Evolutionary conservation across 805 yeast genomes (phyloP).

Genomic region (Yarrowia keelungensis): DNA sequence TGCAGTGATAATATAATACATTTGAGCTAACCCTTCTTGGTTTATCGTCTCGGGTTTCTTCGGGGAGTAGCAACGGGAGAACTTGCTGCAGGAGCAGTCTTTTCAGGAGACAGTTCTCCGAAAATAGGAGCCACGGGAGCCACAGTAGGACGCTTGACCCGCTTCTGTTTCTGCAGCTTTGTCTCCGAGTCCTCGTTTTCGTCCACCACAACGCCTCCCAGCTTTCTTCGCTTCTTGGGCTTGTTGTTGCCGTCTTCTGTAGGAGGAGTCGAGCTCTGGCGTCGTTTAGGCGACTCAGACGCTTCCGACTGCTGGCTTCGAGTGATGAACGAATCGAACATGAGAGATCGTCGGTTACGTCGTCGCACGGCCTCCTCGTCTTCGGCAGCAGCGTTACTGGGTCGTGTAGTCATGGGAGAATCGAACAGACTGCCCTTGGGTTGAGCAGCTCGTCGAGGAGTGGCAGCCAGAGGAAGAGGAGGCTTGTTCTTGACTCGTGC

Average conservation of each 20-base stretch:
- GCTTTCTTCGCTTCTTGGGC: conserved; percentile 36
- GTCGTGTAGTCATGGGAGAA: conserved; percentile 2
- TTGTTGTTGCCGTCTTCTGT: conserved; percentile 25
- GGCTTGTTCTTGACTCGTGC: conserved; percentile 28
- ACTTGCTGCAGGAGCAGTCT: neutral
- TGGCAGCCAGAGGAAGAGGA: conserved; percentile 31
- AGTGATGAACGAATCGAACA: conserved; percentile 33
- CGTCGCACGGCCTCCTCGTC: conserved; percentile 20
- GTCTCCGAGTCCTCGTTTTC: conserved; percentile 21
- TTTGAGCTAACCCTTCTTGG: neutral
- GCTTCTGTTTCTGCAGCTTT: conserved; percentile 26
- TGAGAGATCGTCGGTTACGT: conserved; percentile 25
- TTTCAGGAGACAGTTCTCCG: conserved; percentile 26
- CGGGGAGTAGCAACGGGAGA: neutral
- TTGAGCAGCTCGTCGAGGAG: conserved; percentile 20
- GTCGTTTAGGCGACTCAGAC: conserved; percentile 22
- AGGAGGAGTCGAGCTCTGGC: conserved; percentile 28
- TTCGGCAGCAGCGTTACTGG: neutral
- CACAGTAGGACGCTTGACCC: conserved; percentile 11
- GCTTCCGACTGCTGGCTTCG: conserved; percentile 3
- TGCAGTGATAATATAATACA: conserved; percentile 8
- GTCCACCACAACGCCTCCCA: conserved; percentile 23
- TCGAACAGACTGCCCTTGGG: conserved; percentile 32
- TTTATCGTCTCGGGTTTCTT: conserved; percentile 23
- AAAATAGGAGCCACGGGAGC: conserved; percentile 19